phyloP scores from a whole-genome alignment of 345 rosid species.

The Physaria fendleri region DNA sequence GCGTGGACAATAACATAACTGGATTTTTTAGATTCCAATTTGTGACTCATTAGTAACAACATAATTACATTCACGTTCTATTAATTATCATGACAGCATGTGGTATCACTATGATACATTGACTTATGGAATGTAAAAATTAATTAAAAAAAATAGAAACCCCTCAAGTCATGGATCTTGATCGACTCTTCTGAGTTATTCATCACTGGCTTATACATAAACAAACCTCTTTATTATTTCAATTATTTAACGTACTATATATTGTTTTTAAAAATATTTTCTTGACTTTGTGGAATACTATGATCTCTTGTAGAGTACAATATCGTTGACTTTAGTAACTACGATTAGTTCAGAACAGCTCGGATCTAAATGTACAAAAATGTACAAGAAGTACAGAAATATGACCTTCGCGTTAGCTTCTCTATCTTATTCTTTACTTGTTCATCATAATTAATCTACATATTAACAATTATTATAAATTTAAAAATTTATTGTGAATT shows the following conservation, averaged over 20 bases:
- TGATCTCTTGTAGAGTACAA: too few species aligned
- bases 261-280: not conserved
- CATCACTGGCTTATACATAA: not conserved
- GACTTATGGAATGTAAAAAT: constrained; percentile 8
- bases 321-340: too few species aligned
- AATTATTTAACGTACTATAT: not conserved
- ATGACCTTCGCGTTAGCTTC: too few species aligned
- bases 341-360: too few species aligned
- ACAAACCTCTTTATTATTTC: not conserved
- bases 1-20: not conserved
- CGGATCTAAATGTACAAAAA: too few species aligned
- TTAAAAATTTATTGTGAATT: too few species aligned
- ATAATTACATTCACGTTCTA: constrained; percentile 11
- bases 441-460: too few species aligned
- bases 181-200: not conserved
- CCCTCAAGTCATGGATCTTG: not conserved
- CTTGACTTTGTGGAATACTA: too few species aligned
- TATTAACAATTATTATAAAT: too few species aligned
- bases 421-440: too few species aligned
- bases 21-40: not conserved
- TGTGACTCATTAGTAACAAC: constrained; percentile 5
- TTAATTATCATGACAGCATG: constrained; percentile 4
- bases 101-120: constrained; percentile 6
- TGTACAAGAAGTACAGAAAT: too few species aligned
- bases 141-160: not conserved